Base-by-base conservation (phyloP, 1,284 basidiomycete genomes). In the Heterobasidion parviporum region DNA sequence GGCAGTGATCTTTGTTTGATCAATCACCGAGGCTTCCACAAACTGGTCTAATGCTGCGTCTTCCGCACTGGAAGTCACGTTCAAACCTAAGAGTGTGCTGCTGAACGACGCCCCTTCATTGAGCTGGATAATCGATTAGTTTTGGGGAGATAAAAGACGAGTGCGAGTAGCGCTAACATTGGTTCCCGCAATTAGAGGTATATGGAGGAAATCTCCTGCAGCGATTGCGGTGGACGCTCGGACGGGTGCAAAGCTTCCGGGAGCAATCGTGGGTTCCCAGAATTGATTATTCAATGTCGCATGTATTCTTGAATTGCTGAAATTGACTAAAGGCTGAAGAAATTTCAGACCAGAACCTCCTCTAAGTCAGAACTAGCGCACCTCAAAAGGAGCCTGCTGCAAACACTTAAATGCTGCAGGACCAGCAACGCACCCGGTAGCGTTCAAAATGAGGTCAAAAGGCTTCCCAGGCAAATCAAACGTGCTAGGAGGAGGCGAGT, bases 391-490 rank as follows among this genome's bases (percentile, higher is more conserved):
- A 2, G 81, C 70, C 14, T 65, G 57, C 58, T 75, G 76, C 9
- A 82, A 66, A 63, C 80, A 83, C 1, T 67, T 54, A 9, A 84
- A 61, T 0, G 81, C 72, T n/a, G 59, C 61, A 5, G 64, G 59
- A 8, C 74, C 76, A 4, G 70, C 60, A 10, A 72, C 48, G 59
- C 82, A 85, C 4, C 76, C 76, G 0, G 76, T 78, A 7, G 72
- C 66, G 6, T 68, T 66, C 5, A 82, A 65, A 2, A 84, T 69
- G 34, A 74, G 72, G 32, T 72, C 65, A 57, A 78, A 85, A 0
- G 83, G 79, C 60, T 79, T 74, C 3, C 77, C 81, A 3, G 80
- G 72, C 51, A 75, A 70, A 54, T 84, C 83, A 55, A 78, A 85
- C 18, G 72, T 76, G 56, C 72, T 74, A 3, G 77, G 74, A 49